Percentiles rank a stretch among this genome's conserved stretches.
phyloP scores from a whole-genome alignment of 495 filamentous ascomycete species.

The Penicillium angulare region DNA sequence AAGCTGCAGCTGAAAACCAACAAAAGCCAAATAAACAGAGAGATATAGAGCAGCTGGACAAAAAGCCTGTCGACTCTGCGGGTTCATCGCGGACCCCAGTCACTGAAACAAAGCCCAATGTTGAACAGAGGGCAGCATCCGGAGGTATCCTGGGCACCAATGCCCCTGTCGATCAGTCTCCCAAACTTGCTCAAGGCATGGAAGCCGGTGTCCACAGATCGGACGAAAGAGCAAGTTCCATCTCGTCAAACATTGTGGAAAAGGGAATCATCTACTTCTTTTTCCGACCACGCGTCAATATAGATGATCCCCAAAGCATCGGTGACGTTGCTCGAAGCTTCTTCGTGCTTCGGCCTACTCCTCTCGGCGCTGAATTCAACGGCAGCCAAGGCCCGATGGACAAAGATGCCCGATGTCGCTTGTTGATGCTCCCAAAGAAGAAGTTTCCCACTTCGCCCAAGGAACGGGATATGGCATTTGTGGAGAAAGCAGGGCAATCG shows the following conservation, averaged over 20 bases:
- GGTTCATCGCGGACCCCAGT: not conserved
- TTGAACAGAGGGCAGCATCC: not conserved
- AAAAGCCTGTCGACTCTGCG: constrained; percentile 26
- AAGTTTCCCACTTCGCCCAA: constrained; percentile 67
- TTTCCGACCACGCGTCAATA: constrained; percentile 71
- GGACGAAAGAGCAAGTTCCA: constrained; percentile 49
- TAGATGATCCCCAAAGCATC: constrained; percentile 67
- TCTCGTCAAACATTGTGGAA: constrained; percentile 77
- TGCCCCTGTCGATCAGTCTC: not conserved
- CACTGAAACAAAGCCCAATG: not conserved
- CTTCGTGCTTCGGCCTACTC: constrained; percentile 77
- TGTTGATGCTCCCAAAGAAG: constrained; percentile 86
- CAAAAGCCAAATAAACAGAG: constrained; percentile 31
- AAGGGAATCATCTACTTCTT: constrained; percentile 97
- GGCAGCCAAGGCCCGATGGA: constrained; percentile 57
- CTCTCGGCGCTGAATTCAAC: constrained; percentile 63
- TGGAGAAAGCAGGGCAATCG: constrained; percentile 69
- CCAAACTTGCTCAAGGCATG: constrained; percentile 5
- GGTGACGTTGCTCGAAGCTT: constrained; percentile 77
- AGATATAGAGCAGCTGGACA: not conserved
- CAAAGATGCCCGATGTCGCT: constrained; percentile 59
- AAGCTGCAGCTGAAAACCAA: constrained; percentile 23
- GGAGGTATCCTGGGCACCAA: not conserved
- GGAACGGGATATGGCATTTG: constrained; percentile 80
- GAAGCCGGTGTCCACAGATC: constrained; percentile 35